Base-by-base conservation (phyloP, 2,329 filamentous ascomycete genomes). In the Colletotrichum tropicicola region DNA sequence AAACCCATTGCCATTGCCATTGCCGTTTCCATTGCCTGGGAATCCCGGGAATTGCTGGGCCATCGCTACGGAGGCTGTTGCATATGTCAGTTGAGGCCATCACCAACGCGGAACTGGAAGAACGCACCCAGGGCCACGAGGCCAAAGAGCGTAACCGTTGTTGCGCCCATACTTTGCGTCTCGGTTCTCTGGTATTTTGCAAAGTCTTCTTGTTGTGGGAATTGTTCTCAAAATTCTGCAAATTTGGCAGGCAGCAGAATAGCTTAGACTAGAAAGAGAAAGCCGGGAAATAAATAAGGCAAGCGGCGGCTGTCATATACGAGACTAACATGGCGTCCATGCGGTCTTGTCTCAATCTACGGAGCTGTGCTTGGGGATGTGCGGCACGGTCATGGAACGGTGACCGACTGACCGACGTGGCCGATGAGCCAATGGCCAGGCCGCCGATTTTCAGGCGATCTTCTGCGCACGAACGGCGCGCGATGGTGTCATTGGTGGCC, bases 361-460 rank as follows among this genome's bases (percentile, higher is more conserved):
- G 62, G 62, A 65, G 62, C 54, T 56, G 23, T 44, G 57, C 62
- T 65, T 65, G 62, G 62, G 62, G 62, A 65, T 65, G 57, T 65
- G 62, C 62, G 62, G 51, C 62, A 65, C 49, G 61, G 49, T 32
- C 61, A 62, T 32, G 43, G 57, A 23, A 35, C 57, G 35, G 37
- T 25, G 51, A 56, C 61, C 57, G 61, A 65, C 23, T 55, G 57
- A 47, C 62, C 62, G 57, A 65, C 41, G 56, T 65, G 57, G 51
- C 62, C 57, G 62, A 65, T 27, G 28, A 56, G 44, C 57, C 62
- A 65, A 62, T 62, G 51, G 37, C 48, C 27, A 43, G 6, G 28
- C 62, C 21, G 28, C 62, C 62, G 62, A 65, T 56, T 23, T 62
- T 65, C 62, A 62, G 62, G 39, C 53, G 37, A 51, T 56, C 62